Base-by-base conservation (phyloP, 805 yeast genomes). In the Ogataea nonfermentans region DNA sequence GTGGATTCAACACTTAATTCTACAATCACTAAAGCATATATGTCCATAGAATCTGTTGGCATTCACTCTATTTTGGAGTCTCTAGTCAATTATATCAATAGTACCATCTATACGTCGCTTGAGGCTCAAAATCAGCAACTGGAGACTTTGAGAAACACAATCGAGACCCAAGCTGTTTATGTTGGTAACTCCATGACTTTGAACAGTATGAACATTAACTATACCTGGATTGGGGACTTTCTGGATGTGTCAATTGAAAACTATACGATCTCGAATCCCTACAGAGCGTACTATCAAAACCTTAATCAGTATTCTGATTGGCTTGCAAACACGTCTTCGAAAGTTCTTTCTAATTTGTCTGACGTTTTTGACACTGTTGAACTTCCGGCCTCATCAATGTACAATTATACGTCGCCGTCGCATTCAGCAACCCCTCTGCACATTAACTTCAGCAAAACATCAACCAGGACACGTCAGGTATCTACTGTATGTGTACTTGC, bases 201-300 rank as follows among this genome's bases (percentile, higher is more conserved):
- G 30, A 37, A 40, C 29, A 11, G 29, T 4, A 11, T 49, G 27
- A 40, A 38, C 9, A 37, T 49, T 12, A 46, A 47, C 27, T 46
- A 44, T 30, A 40, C 51, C 6, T 46, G 51, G 51, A 45, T 49
- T 9, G 39, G 43, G 15, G 14, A 17, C 11, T 47, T 24, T 27
- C 23, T 47, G 20, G 32, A 32, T 7, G 12, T 12, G 6, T 8
- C 17, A 6, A 20, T 19, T 11, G 19, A 13, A 12, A 19, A 24
- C 22, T 24, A 24, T 17, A 20, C 30, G 4, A 6, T 25, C n/a
- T 11, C 40, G 17, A 33, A 36, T 12, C 31, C 37, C 3, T 46
- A 37, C 35, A 9, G 30, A 5, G 14, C 33, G 6, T 25, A 37
- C 9, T 35, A 43, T 30, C 12, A 35, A 6, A 28, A 35, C 5